Percentiles rank a stretch among this genome's conserved stretches.
These are phyloP conservation scores for Cryptosporidium sp. DNA, from an alignment of 169 alveolate species.

Conservation along the genomic window DNA sequence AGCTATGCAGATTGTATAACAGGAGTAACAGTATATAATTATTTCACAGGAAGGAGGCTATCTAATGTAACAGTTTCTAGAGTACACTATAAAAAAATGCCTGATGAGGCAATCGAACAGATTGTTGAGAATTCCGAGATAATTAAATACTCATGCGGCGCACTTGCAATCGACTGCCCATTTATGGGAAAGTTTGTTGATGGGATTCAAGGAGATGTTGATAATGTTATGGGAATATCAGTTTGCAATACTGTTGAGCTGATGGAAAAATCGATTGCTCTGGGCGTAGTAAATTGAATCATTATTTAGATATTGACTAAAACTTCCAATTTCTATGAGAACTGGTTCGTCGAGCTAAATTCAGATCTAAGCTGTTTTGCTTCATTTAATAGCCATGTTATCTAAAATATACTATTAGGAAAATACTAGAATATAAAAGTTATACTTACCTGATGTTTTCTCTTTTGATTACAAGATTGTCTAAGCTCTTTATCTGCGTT, in stretches of 20 bases:
- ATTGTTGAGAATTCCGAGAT: constrained; percentile 17
- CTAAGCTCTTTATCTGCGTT: constrained; percentile 28
- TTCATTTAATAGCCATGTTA: constrained; percentile 67
- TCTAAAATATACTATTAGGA: not conserved
- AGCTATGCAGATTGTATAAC: constrained; percentile 59
- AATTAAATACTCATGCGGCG: constrained; percentile 69
- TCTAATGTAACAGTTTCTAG: constrained; percentile 19
- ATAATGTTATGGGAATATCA: constrained; percentile 59
- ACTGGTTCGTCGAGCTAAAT: not conserved
- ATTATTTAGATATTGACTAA: too few species aligned
- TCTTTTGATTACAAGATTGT: constrained; percentile 40
- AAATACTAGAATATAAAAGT: not conserved
- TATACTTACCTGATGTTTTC: constrained; percentile 72
- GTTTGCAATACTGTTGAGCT: constrained; percentile 12
- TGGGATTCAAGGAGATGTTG: constrained; percentile 36
- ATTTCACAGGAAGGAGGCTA: constrained; percentile 20
- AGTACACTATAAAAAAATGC: constrained; percentile 42
- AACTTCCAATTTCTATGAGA: not conserved
- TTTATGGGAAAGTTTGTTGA: constrained; percentile 43
- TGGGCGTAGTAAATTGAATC: not conserved
- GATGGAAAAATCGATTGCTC: constrained; percentile 31
- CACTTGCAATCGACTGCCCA: constrained; percentile 67
- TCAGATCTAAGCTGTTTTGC: constrained; percentile 34
- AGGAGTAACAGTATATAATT: constrained; percentile 51
- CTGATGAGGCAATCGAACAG: constrained; percentile 29